Evolutionary conservation across 2,329 filamentous ascomycete genomes (phyloP).

Genomic region (Diaporthe sp.): DNA sequence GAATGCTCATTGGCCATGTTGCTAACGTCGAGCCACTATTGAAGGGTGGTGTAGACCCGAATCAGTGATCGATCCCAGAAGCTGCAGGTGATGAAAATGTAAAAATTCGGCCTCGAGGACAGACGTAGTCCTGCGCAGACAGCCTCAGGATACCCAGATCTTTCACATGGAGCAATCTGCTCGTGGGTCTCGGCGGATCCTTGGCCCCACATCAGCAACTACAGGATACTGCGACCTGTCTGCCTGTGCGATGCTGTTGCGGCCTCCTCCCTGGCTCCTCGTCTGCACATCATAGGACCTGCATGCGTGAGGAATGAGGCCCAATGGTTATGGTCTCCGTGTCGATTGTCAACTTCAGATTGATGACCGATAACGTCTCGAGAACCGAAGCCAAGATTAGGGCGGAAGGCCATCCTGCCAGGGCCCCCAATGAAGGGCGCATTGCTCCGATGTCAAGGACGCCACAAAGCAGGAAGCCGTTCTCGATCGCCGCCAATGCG

Average conservation of each 20-base stretch:
- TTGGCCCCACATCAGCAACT: conserved; percentile 6
- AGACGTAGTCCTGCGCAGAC: background rate
- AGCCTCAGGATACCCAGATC: background rate
- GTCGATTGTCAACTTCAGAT: background rate
- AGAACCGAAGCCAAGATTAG: conserved; percentile 18
- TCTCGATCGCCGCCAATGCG: background rate
- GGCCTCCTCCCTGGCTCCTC: background rate
- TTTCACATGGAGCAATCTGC: background rate
- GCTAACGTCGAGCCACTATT: conserved; percentile 22
- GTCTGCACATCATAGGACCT: background rate
- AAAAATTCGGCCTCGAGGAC: conserved; percentile 13
- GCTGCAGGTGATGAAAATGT: conserved; percentile 3
- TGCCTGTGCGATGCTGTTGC: background rate
- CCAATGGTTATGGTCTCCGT: background rate
- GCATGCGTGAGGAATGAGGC: background rate
- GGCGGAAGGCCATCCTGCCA: background rate
- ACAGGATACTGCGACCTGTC: background rate
- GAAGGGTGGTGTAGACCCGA: conserved; percentile 19
- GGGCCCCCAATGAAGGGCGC: conserved; percentile 4
- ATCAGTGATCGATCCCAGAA: conserved; percentile 6
- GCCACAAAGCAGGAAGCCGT: conserved; percentile 44
- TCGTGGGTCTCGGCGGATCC: conserved; percentile 13
- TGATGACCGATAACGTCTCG: conserved; percentile 19
- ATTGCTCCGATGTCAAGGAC: conserved; percentile 43
- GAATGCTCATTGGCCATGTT: conserved; percentile 30